Evolutionary conservation across 2,329 filamentous ascomycete genomes (phyloP), one percentile per base, ranked within the genome.

Genomic region (Talaromyces sp.): DNA sequence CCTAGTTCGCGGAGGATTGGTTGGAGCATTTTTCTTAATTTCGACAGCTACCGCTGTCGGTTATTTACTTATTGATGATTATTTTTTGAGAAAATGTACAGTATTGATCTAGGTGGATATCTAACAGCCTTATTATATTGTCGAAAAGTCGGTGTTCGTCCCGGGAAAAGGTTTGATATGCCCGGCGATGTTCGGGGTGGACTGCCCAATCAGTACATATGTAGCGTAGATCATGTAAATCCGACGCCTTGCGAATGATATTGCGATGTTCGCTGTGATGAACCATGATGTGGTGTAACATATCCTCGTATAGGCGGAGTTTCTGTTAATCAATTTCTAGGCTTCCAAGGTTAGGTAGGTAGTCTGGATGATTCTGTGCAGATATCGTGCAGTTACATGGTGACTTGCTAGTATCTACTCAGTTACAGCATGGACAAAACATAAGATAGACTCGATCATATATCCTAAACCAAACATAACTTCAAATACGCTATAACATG

Each of bases 1-100:
- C 78, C 78, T 51, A 79, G 60, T 65, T 79, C 78, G 3, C 71
- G 54, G 3, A 76, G 69, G 47, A 69, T 27, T 27, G 64, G 68
- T 5, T 22, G n/a, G 1, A 66, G 51, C 61, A 63, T 63, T 17
- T 43, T 47, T 17, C 11, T n/a, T 53, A 17, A 6, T n/a, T 27
- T 15, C 13, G 3, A 49, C 11, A 15, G 22, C 25, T 4, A 19
- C 22, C 1, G 43, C 19, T 22, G 43, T 47, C n/a, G 1, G 1
- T 22, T 4, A 22, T 45, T 45, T 10, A 22, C 13, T 11, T 2
- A 1, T 19, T 38, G 19, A 10, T 19, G 5, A 1, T 8, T 22
- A 4, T 22, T 47, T 17, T 22, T 5, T 1, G 25, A 10, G 22
- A 51, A 51, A 27, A 29, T 27, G 13, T 10, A 10, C 3, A n/a